Evolutionary conservation across 345 rosid genomes (phyloP), one percentile per base, ranked within the genome.

Genomic region (Dipteronia dyeriana): DNA sequence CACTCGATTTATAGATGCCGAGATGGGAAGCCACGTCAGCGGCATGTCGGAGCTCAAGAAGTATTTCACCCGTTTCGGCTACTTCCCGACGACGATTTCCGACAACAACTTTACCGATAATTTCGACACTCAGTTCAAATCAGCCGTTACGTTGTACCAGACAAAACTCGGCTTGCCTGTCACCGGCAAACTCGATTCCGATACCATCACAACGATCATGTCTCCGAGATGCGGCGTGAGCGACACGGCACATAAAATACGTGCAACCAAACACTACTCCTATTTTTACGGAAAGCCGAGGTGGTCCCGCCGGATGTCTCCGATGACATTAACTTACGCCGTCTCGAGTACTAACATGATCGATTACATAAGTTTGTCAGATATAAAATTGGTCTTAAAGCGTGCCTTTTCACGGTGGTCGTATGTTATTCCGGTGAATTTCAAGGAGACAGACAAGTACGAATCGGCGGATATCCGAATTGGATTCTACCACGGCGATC

Each of bases 41-140:
- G 98, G 99, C 85, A 92, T 96, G 80, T 89, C 95, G 0, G 95
- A 92, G 74, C 93, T 96, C 66, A 96, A 96, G 87, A 81, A 79
- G 16, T 96, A 94, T 86, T 91, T 96, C 70, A 80, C 81, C 82
- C 91, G 85, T 1, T 96, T 94, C 84, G 99, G 99, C 9, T 96
- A 96, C 83, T 88, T 91, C 57, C 45, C 80, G 16, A 34, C 5
- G 6, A 34, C 6, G 5, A 39, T 70, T 51, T 60, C 81, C 17
- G 79, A 75, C 75, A 29, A 54, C 5, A 89, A 79, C 60, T 80
- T 91, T 74, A 87, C 91, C 31, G 97, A 93, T 29, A 76, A 80
- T 34, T 95, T 92, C 70, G 98, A 95, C 61, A 20, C 78, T 2
- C 79, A 82, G 51, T 84, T 95, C 62, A 84, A 87, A 78, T 81